These are phyloP conservation scores for Aspergillus sp. DNA, from an alignment of 2,329 filamentous ascomycete species.

Conservation along the genomic window DNA sequence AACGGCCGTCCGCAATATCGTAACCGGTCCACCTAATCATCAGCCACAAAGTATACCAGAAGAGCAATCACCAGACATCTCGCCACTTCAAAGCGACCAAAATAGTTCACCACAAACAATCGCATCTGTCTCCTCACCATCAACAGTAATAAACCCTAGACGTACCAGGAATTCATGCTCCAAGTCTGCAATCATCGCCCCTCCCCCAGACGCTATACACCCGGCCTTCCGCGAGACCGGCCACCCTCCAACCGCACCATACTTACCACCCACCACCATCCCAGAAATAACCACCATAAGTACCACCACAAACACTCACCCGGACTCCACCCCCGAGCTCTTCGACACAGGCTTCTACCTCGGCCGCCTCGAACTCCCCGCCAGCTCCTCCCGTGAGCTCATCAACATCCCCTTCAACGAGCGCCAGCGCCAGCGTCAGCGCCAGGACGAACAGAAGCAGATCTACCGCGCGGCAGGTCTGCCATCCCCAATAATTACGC, in stretches of 20 bases:
- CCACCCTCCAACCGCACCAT: neutral
- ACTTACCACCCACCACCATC: neutral
- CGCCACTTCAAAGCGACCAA: neutral
- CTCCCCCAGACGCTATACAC: neutral
- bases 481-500: neutral
- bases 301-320: neutral
- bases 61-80: neutral
- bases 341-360: constrained; percentile 30
- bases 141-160: neutral
- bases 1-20: neutral
- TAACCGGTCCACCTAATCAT: neutral
- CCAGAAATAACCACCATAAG: neutral
- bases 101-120: neutral
- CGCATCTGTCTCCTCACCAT: neutral
- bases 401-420: constrained; percentile 26
- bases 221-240: neutral
- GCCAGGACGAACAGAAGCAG: neutral
- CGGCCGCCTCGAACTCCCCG: constrained; percentile 26
- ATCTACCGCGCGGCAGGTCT: neutral
- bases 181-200: neutral
- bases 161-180: neutral
- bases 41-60: neutral
- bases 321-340: constrained; percentile 22
- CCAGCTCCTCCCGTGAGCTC: constrained; percentile 24
- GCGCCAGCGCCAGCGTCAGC: constrained; percentile 9